Evolutionary conservation across 495 filamentous ascomycete genomes (phyloP), one percentile per base, ranked within the genome.

Genomic region (Entonaema liquescens): DNA sequence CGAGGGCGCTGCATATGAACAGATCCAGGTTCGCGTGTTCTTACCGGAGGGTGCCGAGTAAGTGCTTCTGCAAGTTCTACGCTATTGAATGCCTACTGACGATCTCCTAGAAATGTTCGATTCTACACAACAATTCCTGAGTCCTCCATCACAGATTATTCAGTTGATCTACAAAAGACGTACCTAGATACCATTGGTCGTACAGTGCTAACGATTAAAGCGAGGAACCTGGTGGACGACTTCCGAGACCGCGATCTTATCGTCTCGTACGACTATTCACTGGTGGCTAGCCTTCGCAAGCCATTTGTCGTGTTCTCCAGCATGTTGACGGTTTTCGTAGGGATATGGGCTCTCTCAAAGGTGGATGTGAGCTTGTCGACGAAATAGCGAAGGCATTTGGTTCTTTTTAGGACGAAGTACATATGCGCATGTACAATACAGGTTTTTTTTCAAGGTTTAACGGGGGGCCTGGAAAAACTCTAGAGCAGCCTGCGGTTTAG

Each of bases 121-220:
- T 93, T 86, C 75, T 79, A 83, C 57, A 90, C 91, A 21, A 78
- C 86, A 21, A 79, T 93, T 38, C 90, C 90, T 1, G 71, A 76
- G 23, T 82, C 86, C 23, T 84, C 87, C 6, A 86, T 90, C 44
- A 86, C 84, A 59, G 82, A 88, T 8, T 88, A 92, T 80, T 71
- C 68, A 7, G 69, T 84, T 3, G 74, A 74, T 38, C 58, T 80
- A 12, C 74, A 83, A 71, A 89, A 89, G 77, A 97, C 94, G 2
- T 99, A 93, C 80, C 91, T 99, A 85, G 95, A 99, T 80, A 99
- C 96, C 0, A 78, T 93, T 31, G 95, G 95, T 67, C 92, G 95
- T 29, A 93, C 93, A 26, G 88, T 90, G 2, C 85, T 99, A 53
- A 91, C 87, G 62, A 86, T 99, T 69, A 91, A 88, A 58, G 93